phyloP scores from a whole-genome alignment of 345 rosid species.

The Xanthoceras sorbifolium region DNA sequence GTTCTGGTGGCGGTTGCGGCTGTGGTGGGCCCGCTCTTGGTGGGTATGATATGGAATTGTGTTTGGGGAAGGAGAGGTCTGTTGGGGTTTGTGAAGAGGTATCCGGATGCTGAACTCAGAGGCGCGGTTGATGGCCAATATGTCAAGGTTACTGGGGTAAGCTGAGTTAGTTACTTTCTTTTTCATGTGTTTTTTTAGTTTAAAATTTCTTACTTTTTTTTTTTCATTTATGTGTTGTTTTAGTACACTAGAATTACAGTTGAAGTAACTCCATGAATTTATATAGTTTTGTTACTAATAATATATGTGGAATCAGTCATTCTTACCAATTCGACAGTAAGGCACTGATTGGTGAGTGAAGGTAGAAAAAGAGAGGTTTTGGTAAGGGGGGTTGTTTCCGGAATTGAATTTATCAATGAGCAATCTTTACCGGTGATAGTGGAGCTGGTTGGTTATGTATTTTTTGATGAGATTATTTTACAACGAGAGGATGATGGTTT shows the following conservation, averaged over 20 bases:
- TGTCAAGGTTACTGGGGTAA: conserved; percentile 96
- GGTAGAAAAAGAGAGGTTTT: not conserved
- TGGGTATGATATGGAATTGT: conserved; percentile 69
- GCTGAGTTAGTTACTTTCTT: not conserved
- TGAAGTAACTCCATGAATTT: not conserved
- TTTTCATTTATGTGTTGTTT: not conserved
- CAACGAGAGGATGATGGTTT: not conserved
- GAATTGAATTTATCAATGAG: not conserved
- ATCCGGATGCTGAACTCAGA: conserved; percentile 89
- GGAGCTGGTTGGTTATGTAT: not conserved
- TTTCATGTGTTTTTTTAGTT: not conserved
- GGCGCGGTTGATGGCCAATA: conserved; percentile 91
- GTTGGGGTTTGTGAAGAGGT: conserved; percentile 57
- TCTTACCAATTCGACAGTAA: not conserved
- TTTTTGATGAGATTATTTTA: conserved; percentile 1
- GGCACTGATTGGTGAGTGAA: not conserved
- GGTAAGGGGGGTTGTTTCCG: not conserved
- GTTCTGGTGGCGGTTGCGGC: conserved; percentile 70
- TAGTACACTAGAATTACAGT: not conserved
- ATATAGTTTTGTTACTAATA: not conserved
- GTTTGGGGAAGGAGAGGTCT: conserved; percentile 72
- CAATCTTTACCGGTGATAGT: not conserved
- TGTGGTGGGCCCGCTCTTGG: conserved; percentile 47
- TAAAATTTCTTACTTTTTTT: not conserved
- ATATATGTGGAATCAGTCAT: not conserved